A percentile compares a stretch with the other conserved stretches of the same genome.
Evolutionary conservation across 306 rosid genomes (phyloP).

Genomic region (Trichosanthes cucumerina): DNA sequence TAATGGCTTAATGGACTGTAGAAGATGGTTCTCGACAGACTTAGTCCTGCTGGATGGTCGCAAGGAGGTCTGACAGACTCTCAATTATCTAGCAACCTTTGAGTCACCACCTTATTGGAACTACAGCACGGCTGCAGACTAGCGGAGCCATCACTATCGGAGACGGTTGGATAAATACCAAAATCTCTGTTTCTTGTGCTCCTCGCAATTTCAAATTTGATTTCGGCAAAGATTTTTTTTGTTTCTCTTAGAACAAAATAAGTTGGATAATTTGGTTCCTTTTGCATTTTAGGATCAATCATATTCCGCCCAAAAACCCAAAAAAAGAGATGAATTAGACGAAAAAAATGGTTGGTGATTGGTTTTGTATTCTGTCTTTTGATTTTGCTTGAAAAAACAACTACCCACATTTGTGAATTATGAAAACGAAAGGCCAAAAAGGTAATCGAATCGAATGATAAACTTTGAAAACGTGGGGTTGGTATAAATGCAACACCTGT

Average conservation of each 20-base stretch:
- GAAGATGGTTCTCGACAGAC: no score
- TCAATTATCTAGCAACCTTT: not conserved
- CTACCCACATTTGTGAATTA: not conserved
- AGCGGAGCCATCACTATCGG: not conserved
- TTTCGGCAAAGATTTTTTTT: no score
- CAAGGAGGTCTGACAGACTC: no score
- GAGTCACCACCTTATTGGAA: not conserved
- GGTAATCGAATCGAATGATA: not conserved
- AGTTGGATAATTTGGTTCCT: not conserved
- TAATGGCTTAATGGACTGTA: no score
- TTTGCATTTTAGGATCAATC: not conserved
- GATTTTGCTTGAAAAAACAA: not conserved
- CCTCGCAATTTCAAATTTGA: not conserved
- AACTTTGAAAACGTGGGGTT: not conserved
- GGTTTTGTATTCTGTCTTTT: not conserved
- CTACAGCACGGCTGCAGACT: not conserved
- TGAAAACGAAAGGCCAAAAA: not conserved
- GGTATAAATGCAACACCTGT: not conserved
- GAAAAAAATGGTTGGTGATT: not conserved
- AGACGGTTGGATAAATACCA: not conserved
- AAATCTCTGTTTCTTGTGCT: not conserved
- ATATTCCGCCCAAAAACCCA: not conserved
- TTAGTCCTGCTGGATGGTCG: no score
- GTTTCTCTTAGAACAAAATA: no score
- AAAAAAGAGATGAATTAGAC: not conserved